Percentiles rank a stretch among this genome's conserved stretches.
These are phyloP conservation scores for Colletotrichum eleusines DNA, from an alignment of 2,329 filamentous ascomycete species.

Conservation along the genomic window DNA sequence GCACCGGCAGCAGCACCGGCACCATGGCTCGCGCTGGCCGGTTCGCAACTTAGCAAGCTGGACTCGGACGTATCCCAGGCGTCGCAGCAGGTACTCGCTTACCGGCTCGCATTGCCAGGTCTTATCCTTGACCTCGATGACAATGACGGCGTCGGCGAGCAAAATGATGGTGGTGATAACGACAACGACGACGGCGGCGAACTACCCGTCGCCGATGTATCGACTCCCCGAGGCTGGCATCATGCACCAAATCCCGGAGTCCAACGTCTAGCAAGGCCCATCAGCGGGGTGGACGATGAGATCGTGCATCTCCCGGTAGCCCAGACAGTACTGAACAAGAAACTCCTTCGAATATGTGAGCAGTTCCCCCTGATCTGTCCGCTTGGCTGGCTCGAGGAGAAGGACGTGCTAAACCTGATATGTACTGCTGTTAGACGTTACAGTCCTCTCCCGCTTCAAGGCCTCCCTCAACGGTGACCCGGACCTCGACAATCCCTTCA, in stretches of 20 bases:
- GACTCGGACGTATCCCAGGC: conserved; percentile 48
- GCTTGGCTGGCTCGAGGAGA: neutral
- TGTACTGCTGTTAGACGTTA: conserved; percentile 54
- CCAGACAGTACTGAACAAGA: conserved; percentile 58
- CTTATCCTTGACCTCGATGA: conserved; percentile 38
- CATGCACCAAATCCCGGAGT: neutral
- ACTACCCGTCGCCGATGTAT: neutral
- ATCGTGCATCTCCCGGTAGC: conserved; percentile 56
- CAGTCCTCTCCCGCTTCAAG: conserved; percentile 64
- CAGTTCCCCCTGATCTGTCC: neutral
- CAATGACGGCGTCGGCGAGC: neutral
- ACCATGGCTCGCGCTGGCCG: conserved; percentile 3
- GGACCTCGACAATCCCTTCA: conserved; percentile 57
- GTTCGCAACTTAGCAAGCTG: conserved; percentile 39
- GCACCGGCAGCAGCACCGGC: neutral
- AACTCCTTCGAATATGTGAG: conserved; percentile 51
- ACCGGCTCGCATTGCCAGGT: conserved; percentile 42
- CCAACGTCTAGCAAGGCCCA: conserved; percentile 7
- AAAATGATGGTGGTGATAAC: neutral
- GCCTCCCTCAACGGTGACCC: conserved; percentile 63
- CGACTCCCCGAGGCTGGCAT: conserved; percentile 1
- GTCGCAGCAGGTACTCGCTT: conserved; percentile 47
- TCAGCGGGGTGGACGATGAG: conserved; percentile 48
- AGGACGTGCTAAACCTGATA: conserved; percentile 3
- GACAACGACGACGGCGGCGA: neutral